Conservation (phyloP, 2,329 filamentous ascomycete genomes). For the Didymella arachidicola region DNA sequence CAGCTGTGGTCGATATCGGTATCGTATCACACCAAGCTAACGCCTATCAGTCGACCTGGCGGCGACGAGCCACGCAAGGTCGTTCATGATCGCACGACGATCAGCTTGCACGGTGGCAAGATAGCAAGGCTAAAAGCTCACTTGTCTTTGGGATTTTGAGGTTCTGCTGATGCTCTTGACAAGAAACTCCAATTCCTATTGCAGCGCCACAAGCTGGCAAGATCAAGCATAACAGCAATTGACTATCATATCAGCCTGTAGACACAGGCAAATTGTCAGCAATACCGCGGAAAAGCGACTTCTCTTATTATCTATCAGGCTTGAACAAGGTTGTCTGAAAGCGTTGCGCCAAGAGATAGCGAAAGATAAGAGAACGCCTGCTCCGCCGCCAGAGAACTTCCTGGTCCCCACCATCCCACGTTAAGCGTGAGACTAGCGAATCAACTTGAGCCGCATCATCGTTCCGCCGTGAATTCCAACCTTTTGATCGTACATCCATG, state of each 20-base stretch:
- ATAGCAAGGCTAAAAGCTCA: not conserved
- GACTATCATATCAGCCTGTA: slow-evolving; percentile 12
- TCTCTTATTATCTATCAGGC: slow-evolving; percentile 37
- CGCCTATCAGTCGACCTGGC: slow-evolving; percentile 7
- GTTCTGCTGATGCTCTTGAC: not conserved
- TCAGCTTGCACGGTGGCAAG: slow-evolving; percentile 2
- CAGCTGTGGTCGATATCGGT: not conserved
- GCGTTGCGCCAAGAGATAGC: slow-evolving; percentile 25
- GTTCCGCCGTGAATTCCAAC: slow-evolving; percentile 24
- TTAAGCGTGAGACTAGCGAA: slow-evolving; percentile 27
- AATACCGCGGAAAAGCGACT: slow-evolving; percentile 45
- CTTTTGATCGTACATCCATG: slow-evolving; percentile 15
- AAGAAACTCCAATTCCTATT: not conserved
- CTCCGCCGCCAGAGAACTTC: slow-evolving; percentile 28
- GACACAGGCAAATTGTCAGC: slow-evolving; percentile 37
- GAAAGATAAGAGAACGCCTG: slow-evolving; percentile 50
- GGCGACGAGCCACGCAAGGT: not conserved
- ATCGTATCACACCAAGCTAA: slow-evolving; percentile 6
- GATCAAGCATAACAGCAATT: slow-evolving; percentile 8
- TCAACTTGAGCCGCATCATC: slow-evolving; percentile 25
- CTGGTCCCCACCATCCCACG: slow-evolving; percentile 46
- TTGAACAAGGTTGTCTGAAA: slow-evolving; percentile 40
- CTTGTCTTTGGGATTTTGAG: not conserved
- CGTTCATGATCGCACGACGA: slow-evolving; percentile 11
- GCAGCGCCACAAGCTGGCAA: slow-evolving; percentile 4